Base-by-base conservation (phyloP, 148 eudicot species). In the Beta vulgaris region DNA sequence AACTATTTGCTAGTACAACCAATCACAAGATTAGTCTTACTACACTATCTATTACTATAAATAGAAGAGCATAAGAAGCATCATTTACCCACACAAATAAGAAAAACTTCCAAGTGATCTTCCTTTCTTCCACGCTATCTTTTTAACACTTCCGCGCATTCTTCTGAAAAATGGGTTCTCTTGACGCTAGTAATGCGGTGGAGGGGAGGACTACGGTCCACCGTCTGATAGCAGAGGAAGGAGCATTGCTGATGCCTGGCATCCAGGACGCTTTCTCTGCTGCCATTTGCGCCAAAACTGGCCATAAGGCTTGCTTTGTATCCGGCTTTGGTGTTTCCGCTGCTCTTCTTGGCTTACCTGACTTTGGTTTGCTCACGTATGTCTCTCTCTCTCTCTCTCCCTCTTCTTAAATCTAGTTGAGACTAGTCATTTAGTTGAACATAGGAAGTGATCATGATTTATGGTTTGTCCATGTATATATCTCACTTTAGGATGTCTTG, bases 321-420 rank as follows among this genome's bases (percentile, higher is more conserved):
- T 79, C 77, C 32, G 77, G 81, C 34, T 79, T 42, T 25, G 71
- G 81, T n/a, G 77, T 79, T 29, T 79, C 82, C 7, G 77, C 77
- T 48, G 77, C 82, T 11, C 76, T 73, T 39, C 82, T 79, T 19
- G 82, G 82, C 3, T 67, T 73, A 14, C 82, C 82, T 29, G 82
- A 79, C 62, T 79, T 79, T 74, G 82, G 82, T 34, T 43, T 79
- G 61, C 82, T 79, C 34, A 79, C 82, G 82, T 79, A 79, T 48
- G 11, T 34, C 4, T 31, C n/a, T 39, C 6, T 15, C 62, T 43
- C 39, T 37, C 6, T 25, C 10, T 14, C 8, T n/a, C n/a, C n/a
- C n/a, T n/a, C n/a, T n/a, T n/a, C n/a, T n/a, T n/a, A n/a, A n/a
- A n/a, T n/a, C n/a, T n/a, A n/a, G n/a, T n/a, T n/a, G n/a, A n/a